phyloP scores from a whole-genome alignment of 2,329 filamentous ascomycete genomes.

The Exophiala oligosperma region DNA sequence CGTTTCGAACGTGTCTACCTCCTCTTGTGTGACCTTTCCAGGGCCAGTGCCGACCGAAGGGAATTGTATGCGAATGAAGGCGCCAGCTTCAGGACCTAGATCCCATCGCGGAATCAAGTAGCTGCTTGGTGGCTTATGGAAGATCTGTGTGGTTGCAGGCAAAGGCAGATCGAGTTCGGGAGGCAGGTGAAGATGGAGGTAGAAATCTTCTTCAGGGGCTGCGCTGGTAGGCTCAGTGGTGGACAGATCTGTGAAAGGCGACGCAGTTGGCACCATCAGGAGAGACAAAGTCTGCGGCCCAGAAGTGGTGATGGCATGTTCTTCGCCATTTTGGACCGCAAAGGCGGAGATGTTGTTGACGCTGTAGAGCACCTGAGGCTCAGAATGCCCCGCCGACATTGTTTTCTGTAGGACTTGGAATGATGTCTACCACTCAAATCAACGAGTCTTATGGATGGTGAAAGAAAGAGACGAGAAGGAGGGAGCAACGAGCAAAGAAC shows the following conservation, averaged over 20 bases:
- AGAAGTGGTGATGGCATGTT: slow-evolving; percentile 76
- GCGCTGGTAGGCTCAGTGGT: slow-evolving; percentile 59
- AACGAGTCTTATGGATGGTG: not conserved
- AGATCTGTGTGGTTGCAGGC: slow-evolving; percentile 94
- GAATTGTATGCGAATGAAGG: slow-evolving; percentile 93
- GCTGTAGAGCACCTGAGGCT: slow-evolving; percentile 55
- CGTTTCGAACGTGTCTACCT: slow-evolving; percentile 94
- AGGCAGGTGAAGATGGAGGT: slow-evolving; percentile 90
- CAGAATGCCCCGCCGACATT: slow-evolving; percentile 49
- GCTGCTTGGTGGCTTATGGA: slow-evolving; percentile 88
- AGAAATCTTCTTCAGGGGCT: slow-evolving; percentile 81
- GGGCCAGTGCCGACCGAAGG: slow-evolving; percentile 68
- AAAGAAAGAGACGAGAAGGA: not conserved
- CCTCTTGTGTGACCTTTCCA: slow-evolving; percentile 73
- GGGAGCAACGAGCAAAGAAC: not conserved
- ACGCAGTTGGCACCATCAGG: slow-evolving; percentile 91
- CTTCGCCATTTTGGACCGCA: slow-evolving; percentile 84
- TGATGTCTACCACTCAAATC: not conserved
- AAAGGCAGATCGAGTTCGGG: slow-evolving; percentile 92
- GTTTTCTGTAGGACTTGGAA: not conserved
- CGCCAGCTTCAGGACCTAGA: slow-evolving; percentile 79
- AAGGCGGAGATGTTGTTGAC: slow-evolving; percentile 86
- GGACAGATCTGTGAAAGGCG: slow-evolving; percentile 60
- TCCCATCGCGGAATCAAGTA: slow-evolving; percentile 97
- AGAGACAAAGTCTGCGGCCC: slow-evolving; percentile 90